phyloP scores from a whole-genome alignment of 306 rosid species.

The Medicago lupulina region DNA sequence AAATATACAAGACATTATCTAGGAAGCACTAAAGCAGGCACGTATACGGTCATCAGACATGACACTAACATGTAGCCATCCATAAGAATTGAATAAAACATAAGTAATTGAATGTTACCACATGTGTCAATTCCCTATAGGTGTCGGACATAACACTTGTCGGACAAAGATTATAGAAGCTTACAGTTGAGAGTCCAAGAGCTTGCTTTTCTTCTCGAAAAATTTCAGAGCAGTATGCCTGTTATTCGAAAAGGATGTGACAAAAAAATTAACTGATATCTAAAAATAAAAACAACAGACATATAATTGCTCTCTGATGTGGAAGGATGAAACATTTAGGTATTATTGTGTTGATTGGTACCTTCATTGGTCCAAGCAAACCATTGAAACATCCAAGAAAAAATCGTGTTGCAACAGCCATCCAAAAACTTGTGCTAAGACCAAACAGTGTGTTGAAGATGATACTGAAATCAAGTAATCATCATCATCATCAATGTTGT shows the following conservation, averaged over 20 bases:
- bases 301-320: not conserved
- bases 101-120: not conserved
- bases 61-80: too few species aligned
- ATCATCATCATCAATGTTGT: not conserved
- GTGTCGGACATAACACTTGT: not conserved
- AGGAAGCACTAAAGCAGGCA: not conserved
- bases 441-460: slow-evolving; percentile 84
- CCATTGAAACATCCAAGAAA: slow-evolving; percentile 90
- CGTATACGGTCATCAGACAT: too few species aligned
- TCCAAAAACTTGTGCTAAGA: slow-evolving; percentile 85
- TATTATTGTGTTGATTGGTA: slow-evolving; percentile 26
- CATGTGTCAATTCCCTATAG: not conserved
- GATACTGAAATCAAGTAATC: slow-evolving; percentile 54
- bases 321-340: not conserved
- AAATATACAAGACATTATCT: not conserved
- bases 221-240: slow-evolving; percentile 83
- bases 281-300: not conserved
- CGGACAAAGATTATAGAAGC: slow-evolving; percentile 22
- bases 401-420: slow-evolving; percentile 77
- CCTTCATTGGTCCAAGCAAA: slow-evolving; percentile 89
- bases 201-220: slow-evolving; percentile 77
- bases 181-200: slow-evolving; percentile 75
- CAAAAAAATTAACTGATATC: not conserved
- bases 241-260: slow-evolving; percentile 29
- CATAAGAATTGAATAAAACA: too few species aligned